Base-by-base conservation (phyloP, 73 alveolate species). In the Urostyla sp. region DNA sequence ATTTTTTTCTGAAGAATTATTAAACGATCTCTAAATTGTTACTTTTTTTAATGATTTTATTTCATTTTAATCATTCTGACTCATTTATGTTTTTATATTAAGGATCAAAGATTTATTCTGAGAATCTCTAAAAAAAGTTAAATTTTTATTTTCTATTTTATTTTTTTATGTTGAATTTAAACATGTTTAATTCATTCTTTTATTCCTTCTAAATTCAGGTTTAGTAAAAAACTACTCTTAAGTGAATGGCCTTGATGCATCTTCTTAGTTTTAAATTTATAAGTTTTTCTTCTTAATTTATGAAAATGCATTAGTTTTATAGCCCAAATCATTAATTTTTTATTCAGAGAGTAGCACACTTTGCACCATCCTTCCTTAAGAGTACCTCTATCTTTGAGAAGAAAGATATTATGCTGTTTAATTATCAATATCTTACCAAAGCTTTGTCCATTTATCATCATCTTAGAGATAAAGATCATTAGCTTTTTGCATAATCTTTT, bases 391-490 rank as follows among this genome's bases (percentile, higher is more conserved):
- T n/a, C n/a, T n/a, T n/a, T n/a, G n/a, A n/a, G n/a, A n/a, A n/a
- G n/a, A n/a, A n/a, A n/a, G n/a, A n/a, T n/a, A n/a, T n/a, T n/a
- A n/a, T n/a, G n/a, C n/a, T n/a, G n/a, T 36, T 8, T 34, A 21
- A 23, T 5, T 10, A 16, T 63, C 79, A 2, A 63, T 1, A 27
- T 63, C 3, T 8, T 63, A 23, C 79, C 79, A 63, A 13, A 63
- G 10, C 30, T 2, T 5, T 20, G 37, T 38, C 79, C 79, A 63
- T 63, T 4, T 7, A 1, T 37, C 61, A 2, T 63, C 15, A 40
- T 63, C 79, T 37, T 40, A 43, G 8, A 3, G 31, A 43, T 63
- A 63, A 6, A 63, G 37, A 1, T 63, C 79, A 40, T 63, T 34
- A 10, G 79, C 79, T 6, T 8, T 40, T 8, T 43, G 24, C 79